phyloP scores from a whole-genome alignment of 2,329 filamentous ascomycete species.

The Myriosclerotinia curreyana region DNA sequence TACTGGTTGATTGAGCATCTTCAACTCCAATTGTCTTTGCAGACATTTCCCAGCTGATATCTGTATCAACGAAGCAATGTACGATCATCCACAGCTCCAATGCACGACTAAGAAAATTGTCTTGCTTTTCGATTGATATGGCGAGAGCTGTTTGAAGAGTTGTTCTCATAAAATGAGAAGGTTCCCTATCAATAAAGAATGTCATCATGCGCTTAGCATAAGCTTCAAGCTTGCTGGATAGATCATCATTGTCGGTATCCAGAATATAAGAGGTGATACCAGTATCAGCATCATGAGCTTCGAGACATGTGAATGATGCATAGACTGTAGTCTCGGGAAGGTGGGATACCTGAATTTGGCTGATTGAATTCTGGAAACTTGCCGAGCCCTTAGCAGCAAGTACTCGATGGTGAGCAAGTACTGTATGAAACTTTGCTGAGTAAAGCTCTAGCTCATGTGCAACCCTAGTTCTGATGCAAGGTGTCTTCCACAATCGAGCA shows the following conservation, averaged over 20 bases:
- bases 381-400: slow-evolving; percentile 53
- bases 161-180: slow-evolving; percentile 57
- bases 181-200: slow-evolving; percentile 57
- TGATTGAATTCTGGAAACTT: slow-evolving; percentile 46
- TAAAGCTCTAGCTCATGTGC: slow-evolving; percentile 62
- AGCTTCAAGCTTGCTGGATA: slow-evolving; percentile 55
- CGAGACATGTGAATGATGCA: slow-evolving; percentile 36
- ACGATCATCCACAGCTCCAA: no score
- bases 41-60: slow-evolving; percentile 55
- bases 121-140: slow-evolving; percentile 43
- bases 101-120: no score
- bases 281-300: slow-evolving; percentile 38
- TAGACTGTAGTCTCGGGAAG: slow-evolving; percentile 50
- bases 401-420: slow-evolving; percentile 58
- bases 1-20: slow-evolving; percentile 30
- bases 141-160: slow-evolving; percentile 52
- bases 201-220: slow-evolving; percentile 59
- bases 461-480: slow-evolving; percentile 60
- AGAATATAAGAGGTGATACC: slow-evolving; percentile 49
- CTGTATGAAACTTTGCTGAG: slow-evolving; percentile 61
- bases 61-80: slow-evolving; percentile 57
- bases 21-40: slow-evolving; percentile 25
- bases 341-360: slow-evolving; percentile 54
- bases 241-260: slow-evolving; percentile 59
- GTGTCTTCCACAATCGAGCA: slow-evolving; percentile 62